These are phyloP conservation scores for Rhizoctonia solani DNA, from an alignment of 1,284 basidiomycete species.

Conservation along the genomic window DNA sequence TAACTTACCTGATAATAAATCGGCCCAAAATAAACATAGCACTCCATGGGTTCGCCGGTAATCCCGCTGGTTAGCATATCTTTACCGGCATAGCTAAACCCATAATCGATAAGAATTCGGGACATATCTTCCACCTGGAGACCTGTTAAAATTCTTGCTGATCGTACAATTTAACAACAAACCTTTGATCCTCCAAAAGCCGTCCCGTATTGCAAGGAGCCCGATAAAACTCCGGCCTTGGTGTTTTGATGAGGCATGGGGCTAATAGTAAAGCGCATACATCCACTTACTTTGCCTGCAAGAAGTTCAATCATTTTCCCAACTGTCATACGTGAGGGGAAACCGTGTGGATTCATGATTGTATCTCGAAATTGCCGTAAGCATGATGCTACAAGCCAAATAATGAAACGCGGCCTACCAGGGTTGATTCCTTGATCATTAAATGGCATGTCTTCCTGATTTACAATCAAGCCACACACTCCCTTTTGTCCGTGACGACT, in stretches of 20 bases:
- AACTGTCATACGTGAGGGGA: conserved; percentile 99
- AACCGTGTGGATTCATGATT: conserved; percentile 99
- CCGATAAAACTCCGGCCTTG: conserved; percentile 84
- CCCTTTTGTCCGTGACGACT: conserved; percentile 99
- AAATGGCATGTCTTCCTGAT: conserved; percentile 99
- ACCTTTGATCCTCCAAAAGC: conserved; percentile 98
- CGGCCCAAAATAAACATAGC: conserved; percentile 97
- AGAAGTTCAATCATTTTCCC: conserved; percentile 99
- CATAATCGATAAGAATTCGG: conserved; percentile 89
- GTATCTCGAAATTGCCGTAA: conserved; percentile 64
- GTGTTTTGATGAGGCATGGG: conserved; percentile 28
- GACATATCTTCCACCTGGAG: conserved; percentile 96
- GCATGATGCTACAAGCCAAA: background rate
- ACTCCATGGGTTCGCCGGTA: conserved; percentile 94
- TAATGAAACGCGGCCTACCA: conserved; percentile 52
- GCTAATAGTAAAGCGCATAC: conserved; percentile 32
- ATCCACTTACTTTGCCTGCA: conserved; percentile 77
- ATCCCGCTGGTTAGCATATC: conserved; percentile 98
- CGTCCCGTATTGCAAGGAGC: conserved; percentile 90
- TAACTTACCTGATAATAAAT: conserved; percentile 90
- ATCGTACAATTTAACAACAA: background rate
- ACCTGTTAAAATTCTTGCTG: background rate
- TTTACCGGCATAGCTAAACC: conserved; percentile 97
- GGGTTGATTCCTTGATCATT: conserved; percentile 95
- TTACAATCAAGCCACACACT: conserved; percentile 97